A percentile compares a stretch with the other conserved stretches of the same genome.
Evolutionary conservation across 257 asterid species (phyloP).

Genomic region (Fraxinus anomala): DNA sequence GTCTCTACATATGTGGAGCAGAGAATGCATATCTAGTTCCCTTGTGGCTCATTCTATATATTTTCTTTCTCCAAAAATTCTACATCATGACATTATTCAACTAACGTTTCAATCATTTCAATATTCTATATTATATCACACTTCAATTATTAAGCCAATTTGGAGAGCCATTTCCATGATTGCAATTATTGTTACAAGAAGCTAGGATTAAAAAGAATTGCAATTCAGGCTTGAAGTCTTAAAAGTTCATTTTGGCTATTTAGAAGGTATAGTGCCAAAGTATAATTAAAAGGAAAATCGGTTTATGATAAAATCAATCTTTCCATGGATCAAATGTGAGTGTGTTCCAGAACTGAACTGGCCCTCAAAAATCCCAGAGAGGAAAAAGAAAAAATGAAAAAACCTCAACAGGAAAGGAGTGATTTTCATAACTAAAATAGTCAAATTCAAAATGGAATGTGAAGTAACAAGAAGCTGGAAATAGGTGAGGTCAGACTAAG

Average conservation of each 20-base stretch:
- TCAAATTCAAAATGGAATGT: background rate
- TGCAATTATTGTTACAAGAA: conserved; percentile 23
- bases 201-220: background rate
- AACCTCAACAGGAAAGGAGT: background rate
- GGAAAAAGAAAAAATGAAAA: background rate
- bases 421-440: conserved; percentile 12
- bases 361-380: background rate
- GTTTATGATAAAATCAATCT: conserved; percentile 9
- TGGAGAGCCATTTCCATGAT: conserved; percentile 18
- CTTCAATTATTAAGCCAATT: background rate
- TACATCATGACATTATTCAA: conserved; percentile 20
- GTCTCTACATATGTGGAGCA: conserved; percentile 15
- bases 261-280: conserved; percentile 3
- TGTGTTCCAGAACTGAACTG: conserved; percentile 13
- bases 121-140: background rate
- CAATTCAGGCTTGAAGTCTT: conserved; percentile 5
- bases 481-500: background rate
- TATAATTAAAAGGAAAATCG: conserved; percentile 1
- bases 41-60: background rate
- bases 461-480: conserved; percentile 23
- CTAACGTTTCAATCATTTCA: conserved; percentile 10
- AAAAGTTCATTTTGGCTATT: conserved; percentile 8
- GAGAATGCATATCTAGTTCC: conserved; percentile 13
- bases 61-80: conserved; percentile 16
- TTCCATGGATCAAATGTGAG: conserved; percentile 3